Conservation (phyloP, 371 early-diverging fungal species). For the Apophysomyces elegans region DNA sequence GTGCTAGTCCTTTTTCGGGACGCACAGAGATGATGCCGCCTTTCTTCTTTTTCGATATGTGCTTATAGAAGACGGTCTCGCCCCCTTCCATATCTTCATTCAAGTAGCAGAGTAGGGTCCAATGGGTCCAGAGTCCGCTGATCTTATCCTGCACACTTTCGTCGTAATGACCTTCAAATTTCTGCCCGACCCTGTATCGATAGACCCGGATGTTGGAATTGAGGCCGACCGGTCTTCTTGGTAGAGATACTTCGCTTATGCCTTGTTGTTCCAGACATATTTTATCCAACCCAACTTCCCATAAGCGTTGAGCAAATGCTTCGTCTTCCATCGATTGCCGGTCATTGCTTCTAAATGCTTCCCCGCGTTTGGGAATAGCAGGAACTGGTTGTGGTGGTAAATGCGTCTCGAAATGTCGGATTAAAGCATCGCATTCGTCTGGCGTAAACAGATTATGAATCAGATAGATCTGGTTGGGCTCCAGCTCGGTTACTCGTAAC, state of each 20-base stretch:
- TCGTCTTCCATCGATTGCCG: slow-evolving; percentile 60
- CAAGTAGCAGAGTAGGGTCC: slow-evolving; percentile 73
- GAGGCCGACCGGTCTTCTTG: slow-evolving; percentile 49
- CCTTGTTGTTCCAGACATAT: slow-evolving; percentile 6
- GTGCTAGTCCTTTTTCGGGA: slow-evolving; percentile 66
- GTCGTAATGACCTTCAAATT: slow-evolving; percentile 80
- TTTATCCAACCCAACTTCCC: slow-evolving; percentile 30
- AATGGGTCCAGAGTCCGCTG: slow-evolving; percentile 53
- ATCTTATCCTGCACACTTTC: slow-evolving; percentile 62
- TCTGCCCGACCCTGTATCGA: slow-evolving; percentile 63
- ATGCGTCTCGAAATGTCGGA: slow-evolving; percentile 48
- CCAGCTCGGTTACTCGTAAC: slow-evolving; percentile 34
- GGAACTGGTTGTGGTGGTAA: slow-evolving; percentile 35
- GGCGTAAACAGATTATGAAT: slow-evolving; percentile 48
- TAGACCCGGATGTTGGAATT: slow-evolving; percentile 77
- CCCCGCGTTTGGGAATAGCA: slow-evolving; percentile 57
- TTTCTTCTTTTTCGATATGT: slow-evolving; percentile 19
- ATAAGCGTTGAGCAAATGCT: slow-evolving; percentile 57
- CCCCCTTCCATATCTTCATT: slow-evolving; percentile 67
- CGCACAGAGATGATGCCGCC: slow-evolving; percentile 48
- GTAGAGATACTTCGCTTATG: slow-evolving; percentile 30
- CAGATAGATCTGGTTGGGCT: slow-evolving; percentile 53
- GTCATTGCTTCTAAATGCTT: slow-evolving; percentile 75
- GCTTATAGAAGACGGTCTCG: slow-evolving; percentile 74
- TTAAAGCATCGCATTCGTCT: slow-evolving; percentile 47